These are phyloP conservation scores for Pilasporangium apinafurcum DNA, from an alignment of 352 stramenopile species.

Conservation along the genomic window DNA sequence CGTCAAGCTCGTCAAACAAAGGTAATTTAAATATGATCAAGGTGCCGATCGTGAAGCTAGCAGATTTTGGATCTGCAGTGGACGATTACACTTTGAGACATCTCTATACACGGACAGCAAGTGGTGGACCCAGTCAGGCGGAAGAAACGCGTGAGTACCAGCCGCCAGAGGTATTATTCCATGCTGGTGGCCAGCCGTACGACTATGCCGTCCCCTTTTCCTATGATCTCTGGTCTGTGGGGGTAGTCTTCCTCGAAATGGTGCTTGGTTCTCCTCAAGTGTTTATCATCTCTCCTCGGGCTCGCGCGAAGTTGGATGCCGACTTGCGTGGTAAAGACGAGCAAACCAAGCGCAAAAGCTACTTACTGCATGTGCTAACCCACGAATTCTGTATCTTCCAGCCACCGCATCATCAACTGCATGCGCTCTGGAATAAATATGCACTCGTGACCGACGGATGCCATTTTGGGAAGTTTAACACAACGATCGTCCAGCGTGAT, in stretches of 20 bases:
- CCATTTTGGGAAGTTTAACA: conserved; percentile 88
- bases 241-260: conserved; percentile 94
- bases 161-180: conserved; percentile 88
- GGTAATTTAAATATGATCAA: too few relatives aligned
- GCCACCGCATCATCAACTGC: conserved; percentile 44
- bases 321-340: conserved; percentile 47
- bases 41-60: conserved; percentile 61
- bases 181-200: conserved; percentile 45
- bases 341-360: conserved; percentile 43
- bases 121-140: conserved; percentile 68
- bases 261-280: conserved; percentile 91
- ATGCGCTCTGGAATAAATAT: conserved; percentile 56
- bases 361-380: conserved; percentile 71
- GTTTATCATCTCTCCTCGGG: conserved; percentile 77
- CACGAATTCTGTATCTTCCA: conserved; percentile 85
- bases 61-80: conserved; percentile 87
- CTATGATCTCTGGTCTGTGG: conserved; percentile 93
- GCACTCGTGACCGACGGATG: conserved; percentile 75
- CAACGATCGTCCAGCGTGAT: conserved; percentile 87
- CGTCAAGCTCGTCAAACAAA: conserved; percentile 1
- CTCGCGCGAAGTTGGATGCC: conserved; percentile 87
- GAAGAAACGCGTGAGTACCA: conserved; percentile 95
- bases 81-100: conserved; percentile 66
- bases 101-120: conserved; percentile 46
- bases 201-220: conserved; percentile 47